These are phyloP conservation scores for Pseudogymnoascus sp. DNA, from an alignment of 2,329 filamentous ascomycete genomes.

Conservation along the genomic window DNA sequence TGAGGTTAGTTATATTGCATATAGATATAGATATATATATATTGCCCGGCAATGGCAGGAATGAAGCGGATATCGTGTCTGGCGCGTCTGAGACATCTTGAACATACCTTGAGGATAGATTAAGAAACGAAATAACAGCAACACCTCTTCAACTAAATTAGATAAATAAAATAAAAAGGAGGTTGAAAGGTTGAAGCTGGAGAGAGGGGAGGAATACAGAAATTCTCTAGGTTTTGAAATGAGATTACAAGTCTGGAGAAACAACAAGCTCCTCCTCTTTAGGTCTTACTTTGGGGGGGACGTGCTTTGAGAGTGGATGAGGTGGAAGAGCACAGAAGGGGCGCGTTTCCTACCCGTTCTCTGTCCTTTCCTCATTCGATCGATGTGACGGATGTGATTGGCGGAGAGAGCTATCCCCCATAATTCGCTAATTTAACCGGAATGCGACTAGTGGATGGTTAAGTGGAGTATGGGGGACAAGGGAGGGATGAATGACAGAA, in stretches of 20 bases:
- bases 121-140: slow-evolving; percentile 11
- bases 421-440: slow-evolving; percentile 7
- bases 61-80: neutral
- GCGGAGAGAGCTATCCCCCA: neutral
- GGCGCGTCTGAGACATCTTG: neutral
- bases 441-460: neutral
- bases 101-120: slow-evolving; percentile 10
- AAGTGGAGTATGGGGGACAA: neutral
- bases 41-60: neutral
- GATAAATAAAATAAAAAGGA: neutral
- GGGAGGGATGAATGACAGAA: neutral
- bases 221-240: slow-evolving; percentile 5
- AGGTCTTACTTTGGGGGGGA: neutral
- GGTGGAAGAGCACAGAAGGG: slow-evolving; percentile 7
- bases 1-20: neutral
- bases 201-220: neutral
- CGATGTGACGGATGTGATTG: neutral
- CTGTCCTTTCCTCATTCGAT: slow-evolving; percentile 4
- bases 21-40: neutral
- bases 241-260: neutral
- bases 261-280: neutral
- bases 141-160: neutral
- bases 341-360: neutral
- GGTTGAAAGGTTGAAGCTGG: neutral
- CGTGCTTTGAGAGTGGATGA: neutral